Percentiles rank a stretch among this genome's conserved stretches.
phyloP scores from a whole-genome alignment of 2,329 filamentous ascomycete species.

The Alternaria conjuncta region DNA sequence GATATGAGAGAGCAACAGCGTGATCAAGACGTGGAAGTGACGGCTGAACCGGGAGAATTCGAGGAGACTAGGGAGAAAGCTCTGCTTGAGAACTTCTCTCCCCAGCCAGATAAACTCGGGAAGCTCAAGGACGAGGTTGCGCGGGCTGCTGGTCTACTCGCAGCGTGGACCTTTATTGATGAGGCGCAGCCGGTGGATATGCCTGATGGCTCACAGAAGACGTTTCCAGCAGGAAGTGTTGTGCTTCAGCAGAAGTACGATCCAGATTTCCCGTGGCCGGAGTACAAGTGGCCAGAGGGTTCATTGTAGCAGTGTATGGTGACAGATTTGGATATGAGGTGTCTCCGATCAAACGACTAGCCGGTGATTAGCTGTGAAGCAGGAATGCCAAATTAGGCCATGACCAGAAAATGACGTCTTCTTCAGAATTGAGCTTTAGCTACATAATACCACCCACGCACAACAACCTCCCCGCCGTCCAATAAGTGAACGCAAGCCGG shows the following conservation, averaged over 20 bases:
- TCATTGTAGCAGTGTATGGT: not conserved
- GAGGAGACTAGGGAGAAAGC: not conserved
- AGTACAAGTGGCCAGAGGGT: not conserved
- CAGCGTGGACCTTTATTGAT: not conserved
- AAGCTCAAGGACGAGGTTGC: not conserved
- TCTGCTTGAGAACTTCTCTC: not conserved
- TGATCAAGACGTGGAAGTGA: not conserved
- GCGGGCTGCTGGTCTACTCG: not conserved
- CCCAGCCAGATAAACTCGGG: not conserved
- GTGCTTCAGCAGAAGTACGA: not conserved
- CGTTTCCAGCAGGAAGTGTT: not conserved
- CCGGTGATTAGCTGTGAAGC: not conserved
- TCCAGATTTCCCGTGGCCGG: not conserved
- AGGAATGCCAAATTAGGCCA: accelerated
- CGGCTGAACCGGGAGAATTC: not conserved
- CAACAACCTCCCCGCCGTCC: not conserved
- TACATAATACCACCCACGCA: not conserved
- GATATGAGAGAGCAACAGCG: not conserved
- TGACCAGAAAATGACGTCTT: not conserved
- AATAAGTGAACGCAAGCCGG: not conserved
- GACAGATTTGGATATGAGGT: not conserved
- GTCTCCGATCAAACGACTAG: not conserved
- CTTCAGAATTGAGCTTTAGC: not conserved
- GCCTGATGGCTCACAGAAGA: not conserved
- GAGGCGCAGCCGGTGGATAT: not conserved